Percentiles rank a stretch among this genome's conserved stretches.
Evolutionary conservation across 495 filamentous ascomycete species (phyloP).

Genomic region (Tuber calosporum): DNA sequence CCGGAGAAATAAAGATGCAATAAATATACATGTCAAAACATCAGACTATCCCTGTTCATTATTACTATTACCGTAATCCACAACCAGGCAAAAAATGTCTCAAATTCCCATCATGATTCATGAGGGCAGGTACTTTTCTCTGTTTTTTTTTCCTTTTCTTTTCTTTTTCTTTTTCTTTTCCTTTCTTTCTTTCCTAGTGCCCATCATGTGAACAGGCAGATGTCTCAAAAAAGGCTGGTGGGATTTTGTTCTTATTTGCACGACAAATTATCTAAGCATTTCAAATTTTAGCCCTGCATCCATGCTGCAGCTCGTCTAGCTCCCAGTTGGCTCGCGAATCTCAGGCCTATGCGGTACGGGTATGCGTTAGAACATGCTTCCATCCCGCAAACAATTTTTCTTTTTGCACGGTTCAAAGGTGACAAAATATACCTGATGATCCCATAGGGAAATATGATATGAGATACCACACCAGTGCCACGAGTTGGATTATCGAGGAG

Average conservation of each 20-base stretch:
- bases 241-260: not conserved
- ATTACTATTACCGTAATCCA: not conserved
- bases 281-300: conserved; percentile 61
- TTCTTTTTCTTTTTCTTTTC: not conserved
- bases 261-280: not conserved
- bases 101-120: not conserved
- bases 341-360: conserved; percentile 55
- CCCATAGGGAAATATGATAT: conserved; percentile 99
- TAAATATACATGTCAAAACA: not conserved
- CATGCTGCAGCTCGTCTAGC: conserved; percentile 76
- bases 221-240: conserved; percentile 10
- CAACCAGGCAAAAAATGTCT: not conserved
- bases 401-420: conserved; percentile 70
- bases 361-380: conserved; percentile 22
- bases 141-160: not conserved
- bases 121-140: not conserved
- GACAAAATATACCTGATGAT: conserved; percentile 69
- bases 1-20: not conserved
- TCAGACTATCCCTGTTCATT: not conserved
- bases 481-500: conserved; percentile 73
- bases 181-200: conserved; percentile 6
- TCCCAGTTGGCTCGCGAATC: conserved; percentile 78
- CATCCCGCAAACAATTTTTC: conserved; percentile 10
- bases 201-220: conserved; percentile 12
- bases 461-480: conserved; percentile 81